Conservation (phyloP, 2,329 filamentous ascomycete genomes). For the Thielaviopsis populi region DNA sequence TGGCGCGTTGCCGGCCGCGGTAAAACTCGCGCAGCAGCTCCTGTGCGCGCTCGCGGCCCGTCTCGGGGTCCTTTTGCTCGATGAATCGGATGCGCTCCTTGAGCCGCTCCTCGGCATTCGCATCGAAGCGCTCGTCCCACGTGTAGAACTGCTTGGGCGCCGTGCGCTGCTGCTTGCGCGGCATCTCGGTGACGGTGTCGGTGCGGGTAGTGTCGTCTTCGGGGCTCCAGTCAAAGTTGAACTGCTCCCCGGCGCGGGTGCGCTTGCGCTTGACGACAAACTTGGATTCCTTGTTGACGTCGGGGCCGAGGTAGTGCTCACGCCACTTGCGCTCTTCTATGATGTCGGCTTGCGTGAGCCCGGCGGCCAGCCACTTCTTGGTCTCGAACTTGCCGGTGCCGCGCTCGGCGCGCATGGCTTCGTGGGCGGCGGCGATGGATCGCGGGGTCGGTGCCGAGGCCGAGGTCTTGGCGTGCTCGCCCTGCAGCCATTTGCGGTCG, state of each 20-base stretch:
- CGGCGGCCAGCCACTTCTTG: slow-evolving; percentile 15
- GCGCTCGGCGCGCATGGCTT: slow-evolving; percentile 17
- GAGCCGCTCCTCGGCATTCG: slow-evolving; percentile 39
- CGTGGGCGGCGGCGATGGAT: slow-evolving; percentile 16
- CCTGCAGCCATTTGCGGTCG: slow-evolving; percentile 16
- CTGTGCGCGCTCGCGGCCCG: slow-evolving; percentile 59
- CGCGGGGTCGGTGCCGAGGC: slow-evolving; percentile 1
- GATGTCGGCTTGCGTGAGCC: slow-evolving; percentile 32
- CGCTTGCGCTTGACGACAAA: slow-evolving; percentile 96
- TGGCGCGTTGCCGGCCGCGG: slow-evolving; percentile 43
- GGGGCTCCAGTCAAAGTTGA: slow-evolving; percentile 96
- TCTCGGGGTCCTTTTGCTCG: slow-evolving; percentile 58
- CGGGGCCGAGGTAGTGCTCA: slow-evolving; percentile 79
- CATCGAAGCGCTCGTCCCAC: slow-evolving; percentile 36
- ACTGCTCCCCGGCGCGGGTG: slow-evolving; percentile 85
- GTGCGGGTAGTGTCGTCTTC: slow-evolving; percentile 74
- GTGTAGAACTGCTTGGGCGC: slow-evolving; percentile 54
- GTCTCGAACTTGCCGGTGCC: slow-evolving; percentile 16
- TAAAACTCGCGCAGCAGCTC: slow-evolving; percentile 73
- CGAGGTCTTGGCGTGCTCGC: slow-evolving; percentile 6
- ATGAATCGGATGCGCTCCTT: slow-evolving; percentile 51
- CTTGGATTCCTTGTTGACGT: slow-evolving; percentile 64
- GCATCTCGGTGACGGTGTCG: slow-evolving; percentile 12
- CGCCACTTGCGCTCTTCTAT: slow-evolving; percentile 61
- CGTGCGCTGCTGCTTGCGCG: slow-evolving; percentile 13